Evolutionary conservation across 176 grass and related monocot species (phyloP).

Genomic region (Oryza glumipatula): DNA sequence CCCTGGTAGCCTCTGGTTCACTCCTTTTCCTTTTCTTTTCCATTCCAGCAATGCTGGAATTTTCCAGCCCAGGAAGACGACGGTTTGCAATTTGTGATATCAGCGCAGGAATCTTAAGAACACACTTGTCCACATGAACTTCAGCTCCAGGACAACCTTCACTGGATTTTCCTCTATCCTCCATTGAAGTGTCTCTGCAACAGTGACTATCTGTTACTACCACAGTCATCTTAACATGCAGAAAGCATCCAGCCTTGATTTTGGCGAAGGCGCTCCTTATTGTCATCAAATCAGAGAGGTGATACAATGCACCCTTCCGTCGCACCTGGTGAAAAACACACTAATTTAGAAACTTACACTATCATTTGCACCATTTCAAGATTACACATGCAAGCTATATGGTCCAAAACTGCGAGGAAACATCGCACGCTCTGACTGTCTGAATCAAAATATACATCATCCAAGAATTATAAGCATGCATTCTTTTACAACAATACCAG

Average conservation of each 20-base stretch:
- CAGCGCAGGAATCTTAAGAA: neutral
- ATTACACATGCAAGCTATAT: conserved; percentile 14
- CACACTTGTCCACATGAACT: conserved; percentile 22
- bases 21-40: conserved; percentile 66
- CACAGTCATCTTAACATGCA: conserved; percentile 58
- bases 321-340: conserved; percentile 58
- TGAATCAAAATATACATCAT: conserved; percentile 27
- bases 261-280: conserved; percentile 47
- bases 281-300: conserved; percentile 68
- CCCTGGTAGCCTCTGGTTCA: conserved; percentile 28
- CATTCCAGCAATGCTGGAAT: conserved; percentile 49
- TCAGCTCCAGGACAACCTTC: conserved; percentile 12
- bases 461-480: conserved; percentile 6
- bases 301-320: conserved; percentile 56
- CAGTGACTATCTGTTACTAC: neutral
- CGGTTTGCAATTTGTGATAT: conserved; percentile 23
- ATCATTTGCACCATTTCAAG: conserved; percentile 15
- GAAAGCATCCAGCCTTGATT: conserved; percentile 55
- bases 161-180: conserved; percentile 32
- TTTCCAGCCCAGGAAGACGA: conserved; percentile 31
- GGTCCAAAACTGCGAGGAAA: neutral
- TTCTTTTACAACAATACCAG: neutral
- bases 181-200: conserved; percentile 5
- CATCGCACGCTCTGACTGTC: neutral
- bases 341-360: conserved; percentile 31